Evolutionary conservation across 768 basidiomycete species (phyloP).

Genomic region (Kwoniella pini): DNA sequence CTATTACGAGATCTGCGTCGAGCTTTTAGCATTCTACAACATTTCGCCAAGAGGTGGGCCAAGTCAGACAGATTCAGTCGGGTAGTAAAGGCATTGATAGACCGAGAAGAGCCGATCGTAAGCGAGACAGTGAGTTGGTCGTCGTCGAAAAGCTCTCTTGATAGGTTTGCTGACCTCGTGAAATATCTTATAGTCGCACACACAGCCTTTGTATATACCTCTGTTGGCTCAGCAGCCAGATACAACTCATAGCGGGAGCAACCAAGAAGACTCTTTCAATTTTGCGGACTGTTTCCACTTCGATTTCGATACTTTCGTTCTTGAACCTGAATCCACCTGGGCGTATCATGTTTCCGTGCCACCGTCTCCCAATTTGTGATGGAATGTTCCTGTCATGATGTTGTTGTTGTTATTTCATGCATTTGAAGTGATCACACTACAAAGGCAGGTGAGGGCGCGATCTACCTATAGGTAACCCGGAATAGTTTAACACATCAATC

Average conservation of each 20-base stretch:
- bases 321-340: constrained; percentile 29
- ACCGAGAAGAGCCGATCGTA: neutral
- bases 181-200: neutral
- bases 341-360: constrained; percentile 28
- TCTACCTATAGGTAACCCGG: too few relatives aligned
- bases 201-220: neutral
- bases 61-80: constrained; percentile 14
- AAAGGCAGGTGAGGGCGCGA: too few relatives aligned
- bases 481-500: too few relatives aligned
- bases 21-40: constrained; percentile 18
- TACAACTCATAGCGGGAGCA: neutral
- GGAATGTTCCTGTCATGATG: too few relatives aligned
- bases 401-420: too few relatives aligned
- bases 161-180: neutral
- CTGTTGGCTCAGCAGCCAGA: neutral
- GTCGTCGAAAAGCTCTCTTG: too few relatives aligned
- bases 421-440: too few relatives aligned
- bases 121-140: neutral
- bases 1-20: constrained; percentile 19
- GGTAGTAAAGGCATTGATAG: constrained; percentile 16
- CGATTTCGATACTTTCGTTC: constrained; percentile 26
- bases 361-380: constrained; percentile 14
- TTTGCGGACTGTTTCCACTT: constrained; percentile 21
- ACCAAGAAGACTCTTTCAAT: neutral
- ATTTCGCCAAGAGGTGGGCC: constrained; percentile 15